Base-by-base conservation (phyloP, 1,284 basidiomycete species). In the Leccinum huronense region DNA sequence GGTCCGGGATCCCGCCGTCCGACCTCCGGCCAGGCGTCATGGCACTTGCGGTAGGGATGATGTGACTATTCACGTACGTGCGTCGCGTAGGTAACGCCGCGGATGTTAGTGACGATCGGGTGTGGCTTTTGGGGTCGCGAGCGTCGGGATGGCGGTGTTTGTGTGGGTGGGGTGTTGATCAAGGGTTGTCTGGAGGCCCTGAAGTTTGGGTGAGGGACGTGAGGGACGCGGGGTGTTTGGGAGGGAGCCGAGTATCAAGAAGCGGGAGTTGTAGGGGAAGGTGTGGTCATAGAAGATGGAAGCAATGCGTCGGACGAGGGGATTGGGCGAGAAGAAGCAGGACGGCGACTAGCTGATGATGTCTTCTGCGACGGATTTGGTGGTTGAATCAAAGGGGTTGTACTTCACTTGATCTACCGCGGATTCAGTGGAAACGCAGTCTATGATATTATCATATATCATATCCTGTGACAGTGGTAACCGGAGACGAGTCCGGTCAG, bases 71-170 rank as follows among this genome's bases (percentile, higher is more conserved):
- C 69, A 77, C 79, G 6, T 80, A 82, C 63, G 80, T 77, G 40
- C 23, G 80, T 84, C 23, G 80, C 81, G 5, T 81, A 84, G 68
- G 68, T 81, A 34, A 84, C 83, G 34, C 83, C 81, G 5, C 80
- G 76, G 62, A 82, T 84, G 81, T 73, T 84, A 38, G 72, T 75
- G 53, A 71, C 69, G 42, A 80, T 84, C 60, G 76, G 67, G 5
- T 84, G 72, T 84, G 30, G 66, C 83, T 23, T 85, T 84, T 60
- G 84, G 83, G 0, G 68, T 79, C 36, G 79, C 79, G 64, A 80
- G 80, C 62, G 31, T 82, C 13, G 62, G 77, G 63, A 82, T 82
- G 83, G 73, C 75, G 23, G 48, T 71, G 10, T 84, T 78, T 80
- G 74, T 77, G 57, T 83, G 82, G 67, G 67, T 71, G 6, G 79